Percentiles rank a stretch among this genome's conserved stretches.
Conservation (phyloP, 2,329 filamentous ascomycete genomes). For the Apiospora marii region DNA sequence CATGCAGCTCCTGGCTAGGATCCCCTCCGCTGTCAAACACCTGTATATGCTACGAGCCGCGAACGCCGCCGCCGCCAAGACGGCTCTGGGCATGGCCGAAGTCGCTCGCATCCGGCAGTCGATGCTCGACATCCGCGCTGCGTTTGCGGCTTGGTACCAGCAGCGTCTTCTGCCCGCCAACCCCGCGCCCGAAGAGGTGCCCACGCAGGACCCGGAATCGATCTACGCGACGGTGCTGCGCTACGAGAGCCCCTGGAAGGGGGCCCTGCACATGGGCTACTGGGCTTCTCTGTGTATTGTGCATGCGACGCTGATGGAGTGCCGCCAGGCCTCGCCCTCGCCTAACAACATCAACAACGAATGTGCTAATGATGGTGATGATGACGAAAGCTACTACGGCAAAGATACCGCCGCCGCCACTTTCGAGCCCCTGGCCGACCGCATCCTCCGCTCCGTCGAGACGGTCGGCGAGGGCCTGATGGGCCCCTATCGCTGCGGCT, state of each 20-base stretch:
- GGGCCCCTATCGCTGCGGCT: constrained; percentile 49
- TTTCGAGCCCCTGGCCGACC: constrained; percentile 39
- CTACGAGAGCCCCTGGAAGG: constrained; percentile 44
- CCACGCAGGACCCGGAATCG: constrained; percentile 41
- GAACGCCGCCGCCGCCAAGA: constrained; percentile 38
- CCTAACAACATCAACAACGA: no score
- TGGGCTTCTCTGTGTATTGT: constrained; percentile 51
- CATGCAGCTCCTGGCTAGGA: constrained; percentile 44
- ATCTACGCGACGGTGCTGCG: constrained; percentile 44
- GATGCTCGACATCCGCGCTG: constrained; percentile 40
- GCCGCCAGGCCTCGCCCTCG: constrained; percentile 31
- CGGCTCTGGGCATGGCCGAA: constrained; percentile 36
- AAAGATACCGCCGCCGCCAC: constrained; percentile 25
- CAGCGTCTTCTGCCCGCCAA: constrained; percentile 36
- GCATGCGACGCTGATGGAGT: constrained; percentile 47
- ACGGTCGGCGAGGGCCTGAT: constrained; percentile 46
- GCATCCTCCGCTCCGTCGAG: constrained; percentile 49
- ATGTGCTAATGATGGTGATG: background rate
- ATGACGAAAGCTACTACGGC: background rate
- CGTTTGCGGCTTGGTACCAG: constrained; percentile 45
- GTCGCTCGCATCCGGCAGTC: constrained; percentile 40
- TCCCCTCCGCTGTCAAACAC: constrained; percentile 44
- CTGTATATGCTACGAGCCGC: constrained; percentile 44
- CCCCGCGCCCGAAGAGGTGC: constrained; percentile 39
- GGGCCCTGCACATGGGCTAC: constrained; percentile 46